Evolutionary conservation across 202 grass and related monocot genomes (phyloP), one percentile per base, ranked within the genome.

Genomic region (Elaeis oleifera): DNA sequence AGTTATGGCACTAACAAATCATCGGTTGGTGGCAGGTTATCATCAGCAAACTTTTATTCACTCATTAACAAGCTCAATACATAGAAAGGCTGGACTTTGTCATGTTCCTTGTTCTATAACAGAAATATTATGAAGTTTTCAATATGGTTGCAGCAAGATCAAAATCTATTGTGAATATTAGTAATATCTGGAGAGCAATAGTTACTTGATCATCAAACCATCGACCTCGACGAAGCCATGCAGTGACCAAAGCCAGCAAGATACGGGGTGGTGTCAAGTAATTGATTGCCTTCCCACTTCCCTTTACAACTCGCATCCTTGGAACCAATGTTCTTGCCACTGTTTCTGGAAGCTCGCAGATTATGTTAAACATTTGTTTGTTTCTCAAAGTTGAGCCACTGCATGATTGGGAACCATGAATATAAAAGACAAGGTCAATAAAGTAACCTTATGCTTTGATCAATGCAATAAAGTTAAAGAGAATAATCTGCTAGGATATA

Each of bases 321-420:
- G 94, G 94, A 53, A 89, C 92, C 65, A 97, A 81, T 60, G 88
- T 92, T 55, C 92, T 89, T 59, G 92, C 92, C 58, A 97, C 92
- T 74, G 92, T 97, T 79, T 97, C 88, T 26, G 92, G 92, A 75
- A 97, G 92, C 82, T 97, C 92, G 0, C 92, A 92, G 66, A 97
- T 92, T 68, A 97, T 76, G 63, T 97, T 97, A 75, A 97, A 97
- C 92, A 97, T 82, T 65, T 97, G 84, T 69, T 99, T 99, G 70
- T 99, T 99, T 66, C 80, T 89, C 66, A 99, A 69, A 59, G 88
- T 81, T 70, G 94, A 99, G 54, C 94, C 94, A 18, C 94, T 99
- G 79, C 77, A 79, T 60, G 2, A 23, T 23, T 9, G 53, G 21
- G 51, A 54, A 24, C 16, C 0, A 53, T 19, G 3, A 26, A 53